Percentiles rank a stretch among this genome's conserved stretches.
phyloP scores from a whole-genome alignment of 352 stramenopile species.

The Phytophthora cajani region DNA sequence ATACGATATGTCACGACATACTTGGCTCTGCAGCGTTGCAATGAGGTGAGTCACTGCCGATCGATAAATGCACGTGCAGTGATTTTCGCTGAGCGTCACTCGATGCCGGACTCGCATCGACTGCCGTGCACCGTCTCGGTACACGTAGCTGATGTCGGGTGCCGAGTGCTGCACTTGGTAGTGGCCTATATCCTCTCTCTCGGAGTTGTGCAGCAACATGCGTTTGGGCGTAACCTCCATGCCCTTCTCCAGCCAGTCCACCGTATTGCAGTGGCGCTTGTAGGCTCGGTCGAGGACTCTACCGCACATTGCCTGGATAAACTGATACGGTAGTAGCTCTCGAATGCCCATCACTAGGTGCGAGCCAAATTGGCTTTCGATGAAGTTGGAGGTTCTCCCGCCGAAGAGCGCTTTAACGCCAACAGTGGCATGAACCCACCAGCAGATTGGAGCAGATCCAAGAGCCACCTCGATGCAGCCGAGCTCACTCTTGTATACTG shows the following conservation, averaged over 20 bases:
- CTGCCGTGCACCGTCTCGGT: no score
- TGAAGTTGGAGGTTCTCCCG: conserved; percentile 16
- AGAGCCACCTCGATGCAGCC: not conserved
- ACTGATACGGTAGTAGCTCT: conserved; percentile 1
- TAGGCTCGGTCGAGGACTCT: not conserved
- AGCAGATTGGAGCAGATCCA: not conserved
- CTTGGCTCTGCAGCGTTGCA: not conserved
- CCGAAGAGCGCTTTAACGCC: conserved; percentile 5
- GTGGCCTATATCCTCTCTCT: not conserved
- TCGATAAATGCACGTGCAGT: not conserved
- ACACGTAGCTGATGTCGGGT: not conserved
- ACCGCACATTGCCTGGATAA: conserved; percentile 12
- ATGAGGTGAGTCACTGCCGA: not conserved
- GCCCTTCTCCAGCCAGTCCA: not conserved
- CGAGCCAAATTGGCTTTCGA: not conserved
- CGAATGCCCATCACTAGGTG: not conserved
- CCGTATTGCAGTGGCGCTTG: not conserved
- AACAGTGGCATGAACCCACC: conserved; percentile 16
- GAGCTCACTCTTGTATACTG: not conserved
- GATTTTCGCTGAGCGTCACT: not conserved
- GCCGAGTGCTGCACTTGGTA: not conserved
- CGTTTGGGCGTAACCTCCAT: conserved; percentile 3
- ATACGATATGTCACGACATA: no score
- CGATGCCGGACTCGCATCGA: not conserved
- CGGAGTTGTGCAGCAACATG: not conserved